Percentiles rank a stretch among this genome's conserved stretches.
Evolutionary conservation across 257 asterid genomes (phyloP).

Genomic region (Solanum acaule): DNA sequence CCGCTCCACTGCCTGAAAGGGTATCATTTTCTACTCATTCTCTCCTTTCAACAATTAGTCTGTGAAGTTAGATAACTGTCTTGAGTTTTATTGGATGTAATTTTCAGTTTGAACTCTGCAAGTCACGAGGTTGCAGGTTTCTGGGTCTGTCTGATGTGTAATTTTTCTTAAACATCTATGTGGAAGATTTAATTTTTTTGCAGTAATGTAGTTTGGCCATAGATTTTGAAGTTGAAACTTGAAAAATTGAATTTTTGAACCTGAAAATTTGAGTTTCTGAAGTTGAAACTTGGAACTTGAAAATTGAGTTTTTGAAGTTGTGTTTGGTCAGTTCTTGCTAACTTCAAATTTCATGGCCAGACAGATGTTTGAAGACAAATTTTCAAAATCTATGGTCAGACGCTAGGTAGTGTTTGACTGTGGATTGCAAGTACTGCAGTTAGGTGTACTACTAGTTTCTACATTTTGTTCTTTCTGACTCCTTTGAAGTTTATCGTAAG

Average conservation of each 20-base stretch:
- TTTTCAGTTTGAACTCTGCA: not conserved
- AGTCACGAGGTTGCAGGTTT: not conserved
- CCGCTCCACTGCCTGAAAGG: conserved; percentile 84
- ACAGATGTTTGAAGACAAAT: not conserved
- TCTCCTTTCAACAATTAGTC: not conserved
- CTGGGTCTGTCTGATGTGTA: not conserved
- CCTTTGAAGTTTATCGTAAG: not conserved
- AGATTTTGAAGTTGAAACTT: not conserved
- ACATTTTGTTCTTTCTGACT: not conserved
- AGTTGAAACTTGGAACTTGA: not conserved
- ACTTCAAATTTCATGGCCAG: not conserved
- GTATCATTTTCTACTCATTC: conserved; percentile 14
- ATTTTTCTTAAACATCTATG: not conserved
- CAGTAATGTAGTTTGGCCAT: not conserved
- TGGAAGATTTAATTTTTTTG: not conserved
- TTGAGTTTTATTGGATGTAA: not conserved
- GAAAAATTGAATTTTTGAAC: not conserved
- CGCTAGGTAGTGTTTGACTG: not conserved
- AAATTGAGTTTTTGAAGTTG: not conserved
- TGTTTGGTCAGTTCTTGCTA: not conserved
- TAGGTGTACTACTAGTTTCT: not conserved
- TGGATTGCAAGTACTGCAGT: not conserved
- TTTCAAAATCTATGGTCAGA: not conserved
- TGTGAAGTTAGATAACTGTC: not conserved
- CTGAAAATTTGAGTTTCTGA: not conserved